Evolutionary conservation across 148 eudicot species (phyloP), one percentile per base, ranked within the genome.

Genomic region (Pharnaceum exiguum): DNA sequence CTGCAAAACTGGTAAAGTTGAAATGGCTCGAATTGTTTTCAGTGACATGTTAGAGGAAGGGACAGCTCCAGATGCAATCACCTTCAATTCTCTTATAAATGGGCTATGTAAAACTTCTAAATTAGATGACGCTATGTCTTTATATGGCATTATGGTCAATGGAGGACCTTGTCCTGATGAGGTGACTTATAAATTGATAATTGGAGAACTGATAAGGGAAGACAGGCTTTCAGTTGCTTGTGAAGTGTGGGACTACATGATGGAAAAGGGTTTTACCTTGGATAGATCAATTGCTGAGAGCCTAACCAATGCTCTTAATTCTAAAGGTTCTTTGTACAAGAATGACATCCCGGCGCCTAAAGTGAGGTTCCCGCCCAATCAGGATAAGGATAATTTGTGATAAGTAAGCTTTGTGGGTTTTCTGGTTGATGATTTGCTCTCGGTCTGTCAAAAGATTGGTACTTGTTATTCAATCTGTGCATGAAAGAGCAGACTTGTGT

Each of bases 191-290:
- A 89, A 80, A 65, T 54, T 84, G 72, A 79, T 89, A 15, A 80
- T 94, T 53, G 53, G 70, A 43, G 95, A 84, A 47, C 79, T 89
- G 38, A 48, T 86, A 72, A 71, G 55, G 67, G 87, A 86, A 55
- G 79, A 80, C 42, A 77, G 82, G 57, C 64, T 83, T 55, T 71
- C 80, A 24, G 16, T 71, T 70, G 99, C 99, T 58, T 86, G 91
- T 74, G 62, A 60, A 33, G 37, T 89, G 32, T 94, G 99, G 99
- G 95, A 94, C 55, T 71, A 82, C 51, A 94, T 94, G 99, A 89
- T 94, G 95, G 93, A 83, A 55, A 86, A 83, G 68, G 99, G 99
- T 18, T 86, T 76, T 75, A 86, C 99, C 31, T 81, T 94, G 43
- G 91, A 94, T 63, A 62, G 76, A 67, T 74, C 79, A 62, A 69